phyloP scores from a whole-genome alignment of 192 early-diverging fungal species.

The Pilaira anomala region DNA sequence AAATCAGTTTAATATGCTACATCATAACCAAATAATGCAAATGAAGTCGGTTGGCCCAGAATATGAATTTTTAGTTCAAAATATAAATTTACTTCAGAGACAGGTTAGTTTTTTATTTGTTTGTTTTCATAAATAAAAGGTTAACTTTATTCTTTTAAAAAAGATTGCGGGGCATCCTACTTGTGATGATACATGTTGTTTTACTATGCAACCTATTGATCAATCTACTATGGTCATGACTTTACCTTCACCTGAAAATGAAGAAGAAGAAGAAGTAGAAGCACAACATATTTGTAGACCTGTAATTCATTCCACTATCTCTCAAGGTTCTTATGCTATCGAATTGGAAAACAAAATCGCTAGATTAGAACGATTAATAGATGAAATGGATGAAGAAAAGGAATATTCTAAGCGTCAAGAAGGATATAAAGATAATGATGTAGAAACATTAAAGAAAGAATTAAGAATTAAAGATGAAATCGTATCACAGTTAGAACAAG shows the following conservation, averaged over 20 bases:
- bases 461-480: constrained; percentile 36
- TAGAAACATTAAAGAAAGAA: constrained; percentile 39
- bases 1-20: constrained; percentile 14
- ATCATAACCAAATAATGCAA: constrained; percentile 26
- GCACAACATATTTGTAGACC: constrained; percentile 43
- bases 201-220: constrained; percentile 32
- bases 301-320: constrained; percentile 35
- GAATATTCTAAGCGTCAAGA: constrained; percentile 24
- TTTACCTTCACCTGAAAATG: constrained; percentile 28
- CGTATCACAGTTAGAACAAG: constrained; percentile 38
- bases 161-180: constrained; percentile 33
- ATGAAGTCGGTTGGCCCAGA: constrained; percentile 40
- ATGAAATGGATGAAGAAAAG: constrained; percentile 34
- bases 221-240: constrained; percentile 38
- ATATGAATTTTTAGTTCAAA: constrained; percentile 44
- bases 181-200: constrained; percentile 39
- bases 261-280: constrained; percentile 28
- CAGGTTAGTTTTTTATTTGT: constrained; percentile 26
- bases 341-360: constrained; percentile 33
- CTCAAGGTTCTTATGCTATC: constrained; percentile 33
- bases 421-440: constrained; percentile 32
- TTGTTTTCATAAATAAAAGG: neutral
- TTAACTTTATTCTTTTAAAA: neutral
- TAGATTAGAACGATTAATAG: constrained; percentile 31
- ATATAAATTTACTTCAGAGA: constrained; percentile 39